Evolutionary conservation across 139 green algal species (phyloP), one percentile per base, ranked within the genome.

Genomic region (Nannochloris sp.): DNA sequence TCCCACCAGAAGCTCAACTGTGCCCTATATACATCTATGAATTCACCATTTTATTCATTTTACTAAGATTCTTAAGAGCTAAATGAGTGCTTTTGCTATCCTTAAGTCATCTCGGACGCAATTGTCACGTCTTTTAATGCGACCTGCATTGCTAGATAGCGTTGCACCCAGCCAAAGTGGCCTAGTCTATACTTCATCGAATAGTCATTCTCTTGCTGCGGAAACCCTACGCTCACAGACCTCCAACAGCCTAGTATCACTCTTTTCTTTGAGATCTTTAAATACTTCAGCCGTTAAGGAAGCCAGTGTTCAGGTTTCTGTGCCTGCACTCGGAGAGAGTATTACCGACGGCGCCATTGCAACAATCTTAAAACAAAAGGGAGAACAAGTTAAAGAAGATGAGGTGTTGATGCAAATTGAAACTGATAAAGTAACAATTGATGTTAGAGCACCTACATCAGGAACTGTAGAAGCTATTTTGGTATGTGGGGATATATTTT

Each of bases 371-470:
- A 75, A 72, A 47, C 34, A 68, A 45, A 6, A 54, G 36, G 73
- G 73, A 5, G 61, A 75, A 2, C 8, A 14, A 2, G 73, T 80
- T 4, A 54, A 71, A 36, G 73, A 80, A 51, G 73, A 80, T 51
- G 73, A 75, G 35, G 45, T 61, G 15, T 63, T 80, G 31, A 23
- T 73, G 58, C 65, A 74, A 12, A 74, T 79, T 19, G 72, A 79
- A 44, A 75, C 67, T 10, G 73, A 80, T 44, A 80, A 80, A 56
- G 73, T 80, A 23, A 75, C 67, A 29, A 36, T 80, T 6, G 73
- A 80, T 42, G 73, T 80, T 34, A 51, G 73, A 12, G 63, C 73
- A 14, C 76, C 80, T 8, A 6, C 60, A 12, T 65, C 57, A 4
- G 80, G 80, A 2, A 35, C 65, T 1, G 2, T 86, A 1, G 39